Evolutionary conservation across 2,329 filamentous ascomycete genomes (phyloP).

Genomic region (Ceratocystis destructans): DNA sequence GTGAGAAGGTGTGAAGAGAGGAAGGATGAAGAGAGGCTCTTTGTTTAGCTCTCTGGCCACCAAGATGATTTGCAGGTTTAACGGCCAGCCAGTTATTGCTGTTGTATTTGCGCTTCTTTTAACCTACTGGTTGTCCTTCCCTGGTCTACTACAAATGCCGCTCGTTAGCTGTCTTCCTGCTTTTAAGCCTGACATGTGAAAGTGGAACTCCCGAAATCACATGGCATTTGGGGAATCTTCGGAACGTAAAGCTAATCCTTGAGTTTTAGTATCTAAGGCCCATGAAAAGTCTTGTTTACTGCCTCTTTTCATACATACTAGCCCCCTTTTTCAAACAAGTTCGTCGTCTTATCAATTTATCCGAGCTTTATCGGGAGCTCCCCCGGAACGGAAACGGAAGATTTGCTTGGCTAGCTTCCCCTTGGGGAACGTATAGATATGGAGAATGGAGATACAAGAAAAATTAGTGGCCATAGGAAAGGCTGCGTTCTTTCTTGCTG

Average conservation of each 20-base stretch:
- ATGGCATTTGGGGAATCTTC: not conserved
- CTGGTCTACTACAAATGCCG: too few species aligned
- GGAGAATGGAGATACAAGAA: not conserved
- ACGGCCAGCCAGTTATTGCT: not conserved
- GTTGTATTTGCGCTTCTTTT: not conserved
- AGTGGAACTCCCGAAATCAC: slow-evolving; percentile 12
- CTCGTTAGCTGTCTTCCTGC: not conserved
- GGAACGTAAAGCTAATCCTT: not conserved
- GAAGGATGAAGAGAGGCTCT: not conserved
- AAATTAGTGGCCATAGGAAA: too few species aligned
- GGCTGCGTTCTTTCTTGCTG: not conserved
- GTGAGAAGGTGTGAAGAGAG: not conserved
- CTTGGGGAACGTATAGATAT: not conserved
- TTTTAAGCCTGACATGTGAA: slow-evolving; percentile 17
- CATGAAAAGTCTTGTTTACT: not conserved
- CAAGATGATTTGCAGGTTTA: not conserved
- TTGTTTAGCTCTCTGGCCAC: not conserved
- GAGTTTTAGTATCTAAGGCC: too few species aligned
- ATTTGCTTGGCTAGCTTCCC: not conserved
- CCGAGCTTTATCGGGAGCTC: too few species aligned
- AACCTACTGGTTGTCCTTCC: not conserved
- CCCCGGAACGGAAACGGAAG: not conserved
- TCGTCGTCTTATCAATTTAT: not conserved
- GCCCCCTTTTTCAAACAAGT: too few species aligned
- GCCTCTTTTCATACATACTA: too few species aligned